phyloP scores from a whole-genome alignment of 805 yeast species.

The Hanseniaspora valbyensis region DNA sequence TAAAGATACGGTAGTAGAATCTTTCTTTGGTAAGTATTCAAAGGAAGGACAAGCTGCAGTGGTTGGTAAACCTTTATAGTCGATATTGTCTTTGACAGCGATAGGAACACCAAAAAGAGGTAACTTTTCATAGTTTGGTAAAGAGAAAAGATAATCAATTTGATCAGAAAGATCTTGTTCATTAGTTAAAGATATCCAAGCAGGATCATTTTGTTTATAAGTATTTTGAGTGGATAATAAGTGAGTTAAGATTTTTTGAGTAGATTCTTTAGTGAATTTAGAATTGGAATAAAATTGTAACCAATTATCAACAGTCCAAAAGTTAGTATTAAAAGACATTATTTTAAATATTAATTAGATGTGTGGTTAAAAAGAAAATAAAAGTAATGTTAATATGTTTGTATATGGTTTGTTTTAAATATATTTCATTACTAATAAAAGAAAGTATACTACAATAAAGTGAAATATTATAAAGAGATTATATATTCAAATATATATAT shows the following conservation, averaged over 20 bases:
- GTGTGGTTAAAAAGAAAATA: neutral
- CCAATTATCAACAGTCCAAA: slow-evolving; percentile 78
- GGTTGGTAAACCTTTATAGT: slow-evolving; percentile 67
- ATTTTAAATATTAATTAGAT: neutral
- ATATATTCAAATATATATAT: no score
- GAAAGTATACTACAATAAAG: no score
- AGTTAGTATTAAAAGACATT: slow-evolving; percentile 6
- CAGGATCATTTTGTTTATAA: slow-evolving; percentile 53
- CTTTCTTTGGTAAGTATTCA: slow-evolving; percentile 54
- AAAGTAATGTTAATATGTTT: neutral
- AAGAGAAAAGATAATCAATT: slow-evolving; percentile 63
- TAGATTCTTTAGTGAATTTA: slow-evolving; percentile 48
- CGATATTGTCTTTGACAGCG: slow-evolving; percentile 91
- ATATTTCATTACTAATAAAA: neutral
- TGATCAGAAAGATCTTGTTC: slow-evolving; percentile 57
- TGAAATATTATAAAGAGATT: no score
- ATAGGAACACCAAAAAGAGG: slow-evolving; percentile 90
- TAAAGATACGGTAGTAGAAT: slow-evolving; percentile 64
- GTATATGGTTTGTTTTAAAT: neutral
- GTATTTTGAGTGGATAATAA: slow-evolving; percentile 39
- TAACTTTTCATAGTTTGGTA: slow-evolving; percentile 40
- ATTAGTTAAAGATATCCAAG: slow-evolving; percentile 79
- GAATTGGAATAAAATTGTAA: slow-evolving; percentile 43
- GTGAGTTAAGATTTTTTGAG: slow-evolving; percentile 39
- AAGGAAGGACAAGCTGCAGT: slow-evolving; percentile 94